phyloP scores from a whole-genome alignment of 73 alveolate species.

The Stentor coeruleus region DNA sequence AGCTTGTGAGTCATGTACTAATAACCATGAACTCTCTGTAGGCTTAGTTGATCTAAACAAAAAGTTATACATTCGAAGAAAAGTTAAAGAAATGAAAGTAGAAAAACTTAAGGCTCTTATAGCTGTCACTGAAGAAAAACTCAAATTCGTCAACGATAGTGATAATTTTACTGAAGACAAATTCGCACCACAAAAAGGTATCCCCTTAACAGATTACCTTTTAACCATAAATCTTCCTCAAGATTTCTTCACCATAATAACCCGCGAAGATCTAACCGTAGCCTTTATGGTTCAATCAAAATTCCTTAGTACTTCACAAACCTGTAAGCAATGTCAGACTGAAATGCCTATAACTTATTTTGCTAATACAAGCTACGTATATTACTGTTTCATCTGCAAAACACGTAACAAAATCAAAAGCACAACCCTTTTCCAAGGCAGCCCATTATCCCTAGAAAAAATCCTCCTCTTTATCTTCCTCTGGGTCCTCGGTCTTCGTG shows the following conservation, averaged over 20 bases:
- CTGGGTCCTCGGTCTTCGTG: background rate
- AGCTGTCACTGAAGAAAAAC: slow-evolving; percentile 62
- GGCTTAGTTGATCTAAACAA: background rate
- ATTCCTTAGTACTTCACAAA: background rate
- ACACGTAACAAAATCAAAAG: background rate
- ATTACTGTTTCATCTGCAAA: background rate
- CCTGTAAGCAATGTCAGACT: background rate
- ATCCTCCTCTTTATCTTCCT: background rate
- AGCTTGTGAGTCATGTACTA: background rate
- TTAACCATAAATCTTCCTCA: background rate
- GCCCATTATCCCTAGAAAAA: background rate
- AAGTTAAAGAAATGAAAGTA: slow-evolving; percentile 43
- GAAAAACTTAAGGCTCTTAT: slow-evolving; percentile 49
- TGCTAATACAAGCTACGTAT: background rate
- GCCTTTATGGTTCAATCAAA: background rate
- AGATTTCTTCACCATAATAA: background rate
- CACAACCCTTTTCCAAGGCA: background rate
- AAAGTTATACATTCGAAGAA: background rate
- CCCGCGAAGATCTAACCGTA: background rate
- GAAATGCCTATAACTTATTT: background rate
- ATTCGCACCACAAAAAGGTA: slow-evolving; percentile 20
- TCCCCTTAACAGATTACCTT: background rate
- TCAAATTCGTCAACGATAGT: slow-evolving; percentile 60
- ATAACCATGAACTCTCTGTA: background rate
- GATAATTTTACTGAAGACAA: slow-evolving; percentile 56